A percentile compares a stretch with the other conserved stretches of the same genome.
Conservation (phyloP, 2,329 filamentous ascomycete genomes). For the Colletotrichum cereale region DNA sequence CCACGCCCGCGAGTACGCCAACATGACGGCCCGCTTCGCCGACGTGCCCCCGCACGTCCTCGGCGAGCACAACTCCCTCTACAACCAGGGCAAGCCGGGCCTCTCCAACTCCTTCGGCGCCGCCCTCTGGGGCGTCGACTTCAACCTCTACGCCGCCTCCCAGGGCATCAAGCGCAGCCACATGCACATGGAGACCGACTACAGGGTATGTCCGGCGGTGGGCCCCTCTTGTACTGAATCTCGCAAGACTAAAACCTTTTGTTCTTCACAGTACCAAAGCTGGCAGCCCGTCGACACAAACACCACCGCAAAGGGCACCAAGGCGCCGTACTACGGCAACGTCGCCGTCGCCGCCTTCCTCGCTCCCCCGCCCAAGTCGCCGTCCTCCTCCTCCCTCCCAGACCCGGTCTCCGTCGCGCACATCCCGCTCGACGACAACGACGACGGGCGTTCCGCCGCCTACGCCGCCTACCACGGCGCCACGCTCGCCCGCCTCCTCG, state of each 20-base stretch:
- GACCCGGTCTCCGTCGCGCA: conserved; percentile 60
- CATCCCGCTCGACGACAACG: conserved; percentile 52
- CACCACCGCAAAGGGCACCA: conserved; percentile 65
- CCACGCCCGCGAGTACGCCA: conserved; percentile 61
- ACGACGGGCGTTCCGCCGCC: conserved; percentile 58
- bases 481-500: conserved; percentile 60
- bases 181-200: conserved; percentile 75
- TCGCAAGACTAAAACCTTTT: not conserved
- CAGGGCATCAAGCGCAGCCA: conserved; percentile 69
- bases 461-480: conserved; percentile 67
- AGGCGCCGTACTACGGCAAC: conserved; percentile 74
- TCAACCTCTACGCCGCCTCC: conserved; percentile 69
- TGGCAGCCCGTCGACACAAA: conserved; percentile 71
- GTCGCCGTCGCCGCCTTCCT: conserved; percentile 69
- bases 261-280: conserved; percentile 59
- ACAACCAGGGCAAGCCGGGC: conserved; percentile 71
- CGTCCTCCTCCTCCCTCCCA: no score
- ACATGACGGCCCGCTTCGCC: conserved; percentile 56
- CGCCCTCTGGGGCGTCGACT: conserved; percentile 74
- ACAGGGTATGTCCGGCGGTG: conserved; percentile 59
- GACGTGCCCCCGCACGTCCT: conserved; percentile 67
- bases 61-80: conserved; percentile 73
- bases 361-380: conserved; percentile 57
- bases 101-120: conserved; percentile 75
- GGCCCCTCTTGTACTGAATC: not conserved